A percentile compares a stretch with the other conserved stretches of the same genome.
Evolutionary conservation across 1,284 basidiomycete genomes (phyloP).

Genomic region (Leccinum colubrinum): DNA sequence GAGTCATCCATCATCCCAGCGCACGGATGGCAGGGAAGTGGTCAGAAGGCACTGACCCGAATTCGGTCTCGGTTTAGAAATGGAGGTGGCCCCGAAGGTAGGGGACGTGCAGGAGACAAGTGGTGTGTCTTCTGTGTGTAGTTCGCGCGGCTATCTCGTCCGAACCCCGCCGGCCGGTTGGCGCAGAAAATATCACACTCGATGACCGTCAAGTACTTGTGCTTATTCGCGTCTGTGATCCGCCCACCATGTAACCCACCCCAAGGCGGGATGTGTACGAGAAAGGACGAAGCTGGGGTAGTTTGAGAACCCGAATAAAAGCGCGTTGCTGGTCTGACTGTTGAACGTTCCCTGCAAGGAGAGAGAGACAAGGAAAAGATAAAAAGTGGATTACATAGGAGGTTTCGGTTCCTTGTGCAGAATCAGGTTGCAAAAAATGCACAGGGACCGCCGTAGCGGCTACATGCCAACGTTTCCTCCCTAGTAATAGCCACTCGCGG

Average conservation of each 20-base stretch:
- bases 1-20: neutral
- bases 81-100: slow-evolving; percentile 7
- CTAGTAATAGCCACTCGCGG: slow-evolving; percentile 38
- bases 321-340: slow-evolving; percentile 8
- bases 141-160: slow-evolving; percentile 2
- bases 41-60: neutral
- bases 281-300: neutral
- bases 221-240: slow-evolving; percentile 13
- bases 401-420: slow-evolving; percentile 21
- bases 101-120: slow-evolving; percentile 5
- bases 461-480: slow-evolving; percentile 42
- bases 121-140: neutral
- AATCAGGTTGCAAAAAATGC: slow-evolving; percentile 35
- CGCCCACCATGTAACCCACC: slow-evolving; percentile 1
- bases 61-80: neutral
- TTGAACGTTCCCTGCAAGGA: neutral
- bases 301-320: slow-evolving; percentile 4
- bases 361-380: slow-evolving; percentile 2
- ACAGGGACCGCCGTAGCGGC: slow-evolving; percentile 34
- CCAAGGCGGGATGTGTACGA: neutral
- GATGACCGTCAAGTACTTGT: slow-evolving; percentile 5
- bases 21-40: neutral
- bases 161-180: slow-evolving; percentile 1
- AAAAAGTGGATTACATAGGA: slow-evolving; percentile 15
- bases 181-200: neutral